These are phyloP conservation scores for Globisporangium iwayamae DNA, from an alignment of 352 stramenopile species.

Conservation along the genomic window DNA sequence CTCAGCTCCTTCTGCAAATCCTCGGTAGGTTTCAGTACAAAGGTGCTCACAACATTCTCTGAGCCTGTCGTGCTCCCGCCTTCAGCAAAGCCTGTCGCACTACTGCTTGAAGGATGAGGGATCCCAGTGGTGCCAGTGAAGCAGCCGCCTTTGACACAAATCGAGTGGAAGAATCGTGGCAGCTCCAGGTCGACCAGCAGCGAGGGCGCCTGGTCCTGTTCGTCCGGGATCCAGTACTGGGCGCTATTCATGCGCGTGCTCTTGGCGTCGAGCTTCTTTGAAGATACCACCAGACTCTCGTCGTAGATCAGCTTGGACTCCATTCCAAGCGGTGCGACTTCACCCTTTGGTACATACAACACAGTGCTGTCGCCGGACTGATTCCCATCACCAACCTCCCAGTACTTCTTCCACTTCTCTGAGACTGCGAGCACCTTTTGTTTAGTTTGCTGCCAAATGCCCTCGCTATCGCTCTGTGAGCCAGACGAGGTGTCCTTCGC, in stretches of 20 bases:
- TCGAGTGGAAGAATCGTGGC: slow-evolving; percentile 56
- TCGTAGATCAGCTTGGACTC: slow-evolving; percentile 57
- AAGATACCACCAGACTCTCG: slow-evolving; percentile 56
- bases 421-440: slow-evolving; percentile 25
- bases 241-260: slow-evolving; percentile 46
- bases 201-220: slow-evolving; percentile 47
- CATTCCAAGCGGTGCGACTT: slow-evolving; percentile 50
- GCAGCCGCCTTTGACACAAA: slow-evolving; percentile 57
- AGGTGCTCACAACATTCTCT: slow-evolving; percentile 13
- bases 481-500: background rate
- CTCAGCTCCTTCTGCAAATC: slow-evolving; percentile 28
- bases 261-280: slow-evolving; percentile 55
- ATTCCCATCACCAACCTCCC: slow-evolving; percentile 14
- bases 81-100: background rate
- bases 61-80: background rate
- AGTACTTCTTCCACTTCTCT: slow-evolving; percentile 32
- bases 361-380: slow-evolving; percentile 3
- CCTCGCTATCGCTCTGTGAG: slow-evolving; percentile 10
- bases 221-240: slow-evolving; percentile 58
- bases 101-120: slow-evolving; percentile 15
- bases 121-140: slow-evolving; percentile 16
- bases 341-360: slow-evolving; percentile 43
- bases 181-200: slow-evolving; percentile 72
- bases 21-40: slow-evolving; percentile 36
- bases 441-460: slow-evolving; percentile 34